These are phyloP conservation scores for Pueraria montana DNA, from an alignment of 306 rosid species.

Conservation along the genomic window DNA sequence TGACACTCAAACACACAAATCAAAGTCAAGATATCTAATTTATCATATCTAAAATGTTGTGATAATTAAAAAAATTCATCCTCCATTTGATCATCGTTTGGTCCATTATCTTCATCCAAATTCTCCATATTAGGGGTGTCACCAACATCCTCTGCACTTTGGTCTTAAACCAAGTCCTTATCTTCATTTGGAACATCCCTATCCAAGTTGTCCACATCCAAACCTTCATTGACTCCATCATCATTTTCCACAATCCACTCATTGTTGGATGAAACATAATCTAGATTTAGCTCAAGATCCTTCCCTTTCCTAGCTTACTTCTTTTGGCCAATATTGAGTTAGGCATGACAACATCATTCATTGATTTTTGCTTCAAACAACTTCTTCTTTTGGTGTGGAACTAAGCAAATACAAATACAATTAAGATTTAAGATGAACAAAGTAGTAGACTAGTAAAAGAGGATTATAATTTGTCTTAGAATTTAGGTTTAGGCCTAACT, in stretches of 20 bases:
- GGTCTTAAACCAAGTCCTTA: too few relatives aligned
- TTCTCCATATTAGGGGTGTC: background rate
- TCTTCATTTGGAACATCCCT: background rate
- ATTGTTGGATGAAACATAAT: background rate
- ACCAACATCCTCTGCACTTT: background rate
- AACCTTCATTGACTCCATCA: background rate
- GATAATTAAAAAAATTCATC: background rate
- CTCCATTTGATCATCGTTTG: background rate
- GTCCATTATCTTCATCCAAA: background rate
- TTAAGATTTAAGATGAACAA: background rate
- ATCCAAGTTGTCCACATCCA: background rate
- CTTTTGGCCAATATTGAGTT: background rate
- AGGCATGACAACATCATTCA: background rate
- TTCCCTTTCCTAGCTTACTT: conserved; percentile 2
- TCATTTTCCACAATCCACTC: conserved; percentile 1
- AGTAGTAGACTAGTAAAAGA: background rate
- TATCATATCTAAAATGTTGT: background rate
- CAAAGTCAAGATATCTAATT: background rate
- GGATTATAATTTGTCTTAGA: too few relatives aligned
- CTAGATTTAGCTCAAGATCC: conserved; percentile 1
- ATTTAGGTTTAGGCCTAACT: too few relatives aligned
- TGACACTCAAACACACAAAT: background rate
- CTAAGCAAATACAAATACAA: background rate
- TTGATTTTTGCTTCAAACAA: background rate
- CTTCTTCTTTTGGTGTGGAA: background rate